phyloP scores from a whole-genome alignment of 495 filamentous ascomycete species.

The Articulospora tetracladia region DNA sequence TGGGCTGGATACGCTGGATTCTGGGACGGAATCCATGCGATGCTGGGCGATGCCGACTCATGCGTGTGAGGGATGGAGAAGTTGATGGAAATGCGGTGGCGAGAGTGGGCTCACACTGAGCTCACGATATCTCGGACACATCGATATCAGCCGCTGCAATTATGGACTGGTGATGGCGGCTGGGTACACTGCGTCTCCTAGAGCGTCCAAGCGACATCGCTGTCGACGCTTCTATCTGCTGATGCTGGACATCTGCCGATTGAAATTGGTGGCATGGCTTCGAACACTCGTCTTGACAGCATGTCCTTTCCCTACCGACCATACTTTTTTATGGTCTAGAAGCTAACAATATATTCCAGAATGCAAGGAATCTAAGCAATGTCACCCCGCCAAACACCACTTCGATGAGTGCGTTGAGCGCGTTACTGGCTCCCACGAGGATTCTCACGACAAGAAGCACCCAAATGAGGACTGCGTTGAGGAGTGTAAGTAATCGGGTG shows the following conservation, averaged over 20 bases:
- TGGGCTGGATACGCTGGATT: background rate
- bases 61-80: no score
- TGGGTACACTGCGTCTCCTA: no score
- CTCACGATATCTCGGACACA: background rate
- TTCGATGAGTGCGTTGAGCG: constrained; percentile 96
- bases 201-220: no score
- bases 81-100: background rate
- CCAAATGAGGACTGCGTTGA: constrained; percentile 92
- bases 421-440: constrained; percentile 68
- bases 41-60: no score
- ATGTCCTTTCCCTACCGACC: no score
- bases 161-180: no score
- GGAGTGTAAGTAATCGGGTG: constrained; percentile 80
- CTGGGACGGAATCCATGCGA: background rate
- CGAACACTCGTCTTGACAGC: no score
- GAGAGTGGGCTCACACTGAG: background rate
- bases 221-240: no score
- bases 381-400: constrained; percentile 89
- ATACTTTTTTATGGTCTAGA: background rate
- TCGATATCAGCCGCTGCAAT: background rate
- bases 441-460: constrained; percentile 45
- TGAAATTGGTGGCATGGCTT: no score
- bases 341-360: constrained; percentile 52
- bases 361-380: constrained; percentile 80
- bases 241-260: no score